Evolutionary conservation across 495 filamentous ascomycete species (phyloP), one percentile per base, ranked within the genome.

Genomic region (Cercophora scortea): DNA sequence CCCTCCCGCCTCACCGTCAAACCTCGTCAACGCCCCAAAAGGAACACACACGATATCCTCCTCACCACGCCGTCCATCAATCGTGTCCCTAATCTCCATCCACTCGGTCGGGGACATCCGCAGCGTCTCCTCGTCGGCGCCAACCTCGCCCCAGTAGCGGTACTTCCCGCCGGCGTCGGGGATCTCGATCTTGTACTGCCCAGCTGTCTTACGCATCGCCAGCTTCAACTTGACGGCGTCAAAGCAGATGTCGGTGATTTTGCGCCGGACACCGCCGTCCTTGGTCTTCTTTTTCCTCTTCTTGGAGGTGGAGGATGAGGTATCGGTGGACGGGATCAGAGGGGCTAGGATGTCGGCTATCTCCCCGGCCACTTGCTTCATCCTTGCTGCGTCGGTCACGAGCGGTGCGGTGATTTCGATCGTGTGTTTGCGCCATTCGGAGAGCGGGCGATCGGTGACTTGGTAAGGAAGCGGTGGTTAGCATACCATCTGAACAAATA

Each of bases 181-280:
- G 0, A 57, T 39, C 33, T 60, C 57, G 25, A 60, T 45, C 19
- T 48, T 56, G 6, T 50, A 53, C 0, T 32, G n/a, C 1, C 42
- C 49, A 0, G 16, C 25, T 0, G 49, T 18, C 32, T 42, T 42
- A 6, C 57, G n/a, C 0, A 60, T 42, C 3, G 50, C 50, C 8
- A 60, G 32, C 15, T 60, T 60, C 8, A 60, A 33, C 19, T 50
- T 32, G 11, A 60, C 12, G 3, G 57, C 57, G 18, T 50, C n/a
- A 13, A 50, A 41, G 42, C 57, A 60, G 2, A 60, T 50, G 10
- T 17, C 6, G 6, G 32, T 10, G 13, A 38, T 42, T 15, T 53
- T 50, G 0, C 41, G 41, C 9, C 10, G 5, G 4, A 19, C 48
- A 12, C 50, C 50, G 32, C 41, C 41, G 15, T 49, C 40, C 2